Conservation (phyloP, 2,329 filamentous ascomycete genomes). For the Ceratocystiopsis minuta region DNA sequence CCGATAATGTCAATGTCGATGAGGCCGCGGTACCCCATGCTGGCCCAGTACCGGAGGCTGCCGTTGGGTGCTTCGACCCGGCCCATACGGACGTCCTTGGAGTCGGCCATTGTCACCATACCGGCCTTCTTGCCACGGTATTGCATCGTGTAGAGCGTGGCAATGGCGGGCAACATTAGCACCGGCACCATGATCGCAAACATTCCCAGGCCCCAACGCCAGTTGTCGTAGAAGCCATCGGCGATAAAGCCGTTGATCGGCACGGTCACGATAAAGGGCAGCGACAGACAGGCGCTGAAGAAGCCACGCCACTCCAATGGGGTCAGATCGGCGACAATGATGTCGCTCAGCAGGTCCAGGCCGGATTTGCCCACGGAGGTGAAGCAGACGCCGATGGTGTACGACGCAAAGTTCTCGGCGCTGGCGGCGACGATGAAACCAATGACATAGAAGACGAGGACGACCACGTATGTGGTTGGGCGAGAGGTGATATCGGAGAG, state of each 20-base stretch:
- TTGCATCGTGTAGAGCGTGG: constrained; percentile 31
- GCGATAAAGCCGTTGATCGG: constrained; percentile 24
- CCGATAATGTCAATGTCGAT: constrained; percentile 27
- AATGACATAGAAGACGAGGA: constrained; percentile 20
- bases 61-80: constrained; percentile 4
- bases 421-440: constrained; percentile 20
- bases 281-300: constrained; percentile 14
- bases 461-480: constrained; percentile 21
- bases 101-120: constrained; percentile 21
- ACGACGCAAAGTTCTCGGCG: constrained; percentile 15
- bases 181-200: constrained; percentile 40
- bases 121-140: constrained; percentile 21
- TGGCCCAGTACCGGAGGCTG: constrained; percentile 10
- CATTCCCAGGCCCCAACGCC: constrained; percentile 45
- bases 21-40: constrained; percentile 8
- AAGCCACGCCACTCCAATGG: constrained; percentile 20
- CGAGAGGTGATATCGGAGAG: constrained; percentile 20
- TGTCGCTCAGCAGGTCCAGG: constrained; percentile 19
- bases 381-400: constrained; percentile 19
- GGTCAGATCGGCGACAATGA: constrained; percentile 20
- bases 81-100: constrained; percentile 18
- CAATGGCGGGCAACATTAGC: constrained; percentile 32
- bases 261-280: constrained; percentile 18
- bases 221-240: constrained; percentile 21
- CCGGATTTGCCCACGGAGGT: constrained; percentile 20